Conservation (phyloP, 345 rosid genomes). For the Eucalyptus victrix region DNA sequence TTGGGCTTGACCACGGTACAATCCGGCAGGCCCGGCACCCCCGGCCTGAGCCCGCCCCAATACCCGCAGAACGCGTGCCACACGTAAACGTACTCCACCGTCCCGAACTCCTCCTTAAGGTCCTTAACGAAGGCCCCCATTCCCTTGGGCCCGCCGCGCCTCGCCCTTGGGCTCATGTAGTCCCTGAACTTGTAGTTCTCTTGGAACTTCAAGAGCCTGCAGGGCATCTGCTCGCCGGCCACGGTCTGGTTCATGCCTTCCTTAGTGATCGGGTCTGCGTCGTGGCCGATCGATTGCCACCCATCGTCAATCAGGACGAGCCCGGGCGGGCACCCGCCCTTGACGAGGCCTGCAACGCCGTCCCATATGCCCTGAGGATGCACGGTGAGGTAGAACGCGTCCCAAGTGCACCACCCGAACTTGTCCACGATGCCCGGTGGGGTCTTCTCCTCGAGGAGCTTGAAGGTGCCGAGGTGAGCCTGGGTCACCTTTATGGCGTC, state of each 20-base stretch:
- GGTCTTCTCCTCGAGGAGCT: constrained; percentile 25
- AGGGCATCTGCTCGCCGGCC: constrained; percentile 98
- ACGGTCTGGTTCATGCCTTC: constrained; percentile 65
- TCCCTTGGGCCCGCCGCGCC: constrained; percentile 23
- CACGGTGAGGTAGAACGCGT: constrained; percentile 32
- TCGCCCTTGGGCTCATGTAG: constrained; percentile 31
- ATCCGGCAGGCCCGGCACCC: constrained; percentile 52
- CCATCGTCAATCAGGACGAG: constrained; percentile 38
- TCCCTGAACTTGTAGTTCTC: constrained; percentile 85
- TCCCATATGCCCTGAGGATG: constrained; percentile 24
- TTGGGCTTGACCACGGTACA: constrained; percentile 29
- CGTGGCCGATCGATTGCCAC: constrained; percentile 44
- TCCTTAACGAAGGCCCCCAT: constrained; percentile 80
- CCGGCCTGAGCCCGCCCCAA: constrained; percentile 91
- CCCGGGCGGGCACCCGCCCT: constrained; percentile 34
- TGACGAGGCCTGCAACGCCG: constrained; percentile 18
- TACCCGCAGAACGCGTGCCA: constrained; percentile 98
- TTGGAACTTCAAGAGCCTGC: constrained; percentile 65
- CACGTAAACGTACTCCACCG: constrained; percentile 72
- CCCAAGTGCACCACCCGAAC: constrained; percentile 57
- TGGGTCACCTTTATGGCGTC: constrained; percentile 24
- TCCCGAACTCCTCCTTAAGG: constrained; percentile 58
- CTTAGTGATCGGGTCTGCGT: constrained; percentile 50
- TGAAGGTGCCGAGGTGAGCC: constrained; percentile 23
- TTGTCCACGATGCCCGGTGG: constrained; percentile 33